These are phyloP conservation scores for Solanum paucissectum DNA, from an alignment of 257 asterid species.

Conservation along the genomic window DNA sequence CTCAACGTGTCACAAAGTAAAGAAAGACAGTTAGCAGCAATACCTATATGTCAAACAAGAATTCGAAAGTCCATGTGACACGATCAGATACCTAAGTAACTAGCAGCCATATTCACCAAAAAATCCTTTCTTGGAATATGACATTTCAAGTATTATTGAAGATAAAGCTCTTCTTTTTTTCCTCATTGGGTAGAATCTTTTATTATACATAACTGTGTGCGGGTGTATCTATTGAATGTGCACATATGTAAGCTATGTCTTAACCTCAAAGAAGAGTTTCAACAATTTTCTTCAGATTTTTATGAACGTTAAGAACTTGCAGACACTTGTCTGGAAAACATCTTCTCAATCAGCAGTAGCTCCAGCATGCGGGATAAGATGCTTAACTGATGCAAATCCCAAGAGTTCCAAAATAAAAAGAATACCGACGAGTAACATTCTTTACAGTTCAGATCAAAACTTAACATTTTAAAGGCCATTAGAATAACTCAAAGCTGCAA, in stretches of 20 bases:
- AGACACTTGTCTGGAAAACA: background rate
- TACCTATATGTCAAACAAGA: background rate
- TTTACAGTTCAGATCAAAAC: background rate
- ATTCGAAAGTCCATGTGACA: background rate
- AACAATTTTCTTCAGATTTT: background rate
- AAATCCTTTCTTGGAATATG: background rate
- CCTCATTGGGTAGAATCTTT: background rate
- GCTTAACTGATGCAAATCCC: background rate
- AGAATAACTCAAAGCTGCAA: background rate
- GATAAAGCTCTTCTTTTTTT: background rate
- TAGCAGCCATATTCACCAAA: background rate
- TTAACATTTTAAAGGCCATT: background rate
- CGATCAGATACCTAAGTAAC: background rate
- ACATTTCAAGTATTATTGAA: background rate
- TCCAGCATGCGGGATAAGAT: background rate
- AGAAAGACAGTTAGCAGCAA: background rate
- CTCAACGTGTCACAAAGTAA: background rate
- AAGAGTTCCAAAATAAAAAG: background rate
- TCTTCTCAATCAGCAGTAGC: background rate
- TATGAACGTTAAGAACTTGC: background rate
- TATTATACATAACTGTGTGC: background rate
- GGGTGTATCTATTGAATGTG: background rate
- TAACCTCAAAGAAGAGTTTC: background rate
- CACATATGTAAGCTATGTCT: background rate
- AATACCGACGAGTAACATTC: background rate